These are phyloP conservation scores for Parmelia sp. DNA, from an alignment of 495 filamentous ascomycete species.

Conservation along the genomic window DNA sequence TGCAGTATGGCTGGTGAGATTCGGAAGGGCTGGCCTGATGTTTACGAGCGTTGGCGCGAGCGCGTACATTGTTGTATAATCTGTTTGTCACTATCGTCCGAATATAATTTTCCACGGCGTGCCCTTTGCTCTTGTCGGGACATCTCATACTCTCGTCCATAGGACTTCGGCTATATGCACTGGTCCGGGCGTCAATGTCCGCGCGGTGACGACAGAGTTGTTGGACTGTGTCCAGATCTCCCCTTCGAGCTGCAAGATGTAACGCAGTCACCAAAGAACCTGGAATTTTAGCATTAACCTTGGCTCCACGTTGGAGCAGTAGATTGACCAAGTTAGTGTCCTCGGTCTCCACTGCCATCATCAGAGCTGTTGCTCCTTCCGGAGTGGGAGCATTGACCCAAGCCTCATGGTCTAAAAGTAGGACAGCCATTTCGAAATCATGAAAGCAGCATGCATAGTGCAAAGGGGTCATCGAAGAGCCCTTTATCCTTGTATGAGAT, in stretches of 20 bases:
- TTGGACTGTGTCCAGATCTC: slow-evolving; percentile 21
- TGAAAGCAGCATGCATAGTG: slow-evolving; percentile 19
- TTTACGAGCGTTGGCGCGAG: not conserved
- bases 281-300: slow-evolving; percentile 20
- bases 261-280: slow-evolving; percentile 18
- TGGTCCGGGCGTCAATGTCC: slow-evolving; percentile 6
- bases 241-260: slow-evolving; percentile 18
- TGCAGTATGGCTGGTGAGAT: not conserved
- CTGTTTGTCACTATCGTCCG: not conserved
- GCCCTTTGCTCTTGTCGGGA: not conserved
- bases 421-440: slow-evolving; percentile 16
- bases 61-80: too few species aligned
- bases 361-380: slow-evolving; percentile 21
- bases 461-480: slow-evolving; percentile 19
- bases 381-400: slow-evolving; percentile 19
- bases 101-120: not conserved
- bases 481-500: not conserved
- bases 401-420: slow-evolving; percentile 19
- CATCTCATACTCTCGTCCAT: not conserved
- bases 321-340: slow-evolving; percentile 20
- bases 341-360: slow-evolving; percentile 23
- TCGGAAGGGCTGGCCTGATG: not conserved
- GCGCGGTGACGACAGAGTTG: slow-evolving; percentile 15
- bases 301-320: slow-evolving; percentile 19
- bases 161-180: not conserved